Base-by-base conservation (phyloP, 371 early-diverging fungal genomes). In the Rhizopus arrhizus region DNA sequence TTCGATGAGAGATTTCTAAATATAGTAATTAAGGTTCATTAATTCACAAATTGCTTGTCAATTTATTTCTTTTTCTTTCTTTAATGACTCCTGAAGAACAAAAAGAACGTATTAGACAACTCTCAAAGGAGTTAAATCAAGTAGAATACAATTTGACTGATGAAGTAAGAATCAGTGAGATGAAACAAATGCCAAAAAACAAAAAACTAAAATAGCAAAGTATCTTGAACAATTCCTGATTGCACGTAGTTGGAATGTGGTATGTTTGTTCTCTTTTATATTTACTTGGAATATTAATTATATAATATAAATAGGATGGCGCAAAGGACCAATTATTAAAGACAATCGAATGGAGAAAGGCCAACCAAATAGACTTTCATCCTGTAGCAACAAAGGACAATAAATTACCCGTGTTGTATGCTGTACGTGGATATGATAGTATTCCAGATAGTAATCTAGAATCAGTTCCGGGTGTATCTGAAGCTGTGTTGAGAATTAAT, bases 381-480 rank as follows among this genome's bases (percentile, higher is more conserved):
- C 89, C 89, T 9, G 79, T 90, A 32, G 86, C 90, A 6, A 77
- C 83, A 41, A 69, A 74, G 5, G 71, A 84, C 38, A 90, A 91
- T 65, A 70, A 75, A 13, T 70, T 83, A 36, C 89, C 92, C 0
- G 79, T 88, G 34, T 81, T 90, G 55, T 91, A 90, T 64, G 83
- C 85, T 42, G 82, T 91, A 10, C 88, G 93, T 51, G 93, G 93
- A 9, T 91, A 77, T 63, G 46, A 72, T 28, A 74, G 77, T 13
- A 70, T 91, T 0, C 81, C 85, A 31, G 93, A 93, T 56, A 73
- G 84, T 32, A 91, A 92, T 59, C 72, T 89, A 35, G 85, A 78
- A 33, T 67, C 84, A 0, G 72, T 74, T 11, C 81, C 84, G n/a
- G 85, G 85, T 48, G 75, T 88, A 12, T 84, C 85, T n/a, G 89